Evolutionary conservation across 768 basidiomycete species (phyloP).

Genomic region (Termitomyces sp.): DNA sequence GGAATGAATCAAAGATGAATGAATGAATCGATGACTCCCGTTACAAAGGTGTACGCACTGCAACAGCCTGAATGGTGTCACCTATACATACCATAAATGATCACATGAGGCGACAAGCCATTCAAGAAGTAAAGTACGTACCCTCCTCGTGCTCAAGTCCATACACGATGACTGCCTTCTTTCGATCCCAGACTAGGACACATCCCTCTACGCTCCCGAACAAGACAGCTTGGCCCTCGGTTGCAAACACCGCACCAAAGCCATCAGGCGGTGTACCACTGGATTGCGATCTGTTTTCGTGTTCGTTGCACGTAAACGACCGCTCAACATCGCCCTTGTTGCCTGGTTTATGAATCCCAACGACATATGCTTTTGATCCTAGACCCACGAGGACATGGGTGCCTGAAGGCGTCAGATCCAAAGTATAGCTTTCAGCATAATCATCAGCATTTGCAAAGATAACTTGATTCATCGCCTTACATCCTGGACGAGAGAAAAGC

Average conservation of each 20-base stretch:
- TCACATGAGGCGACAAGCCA: slow-evolving; percentile 13
- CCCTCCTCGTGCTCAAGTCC: slow-evolving; percentile 62
- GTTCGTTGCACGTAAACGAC: slow-evolving; percentile 45
- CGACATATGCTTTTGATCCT: slow-evolving; percentile 48
- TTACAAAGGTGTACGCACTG: slow-evolving; percentile 28
- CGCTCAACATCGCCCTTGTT: slow-evolving; percentile 52
- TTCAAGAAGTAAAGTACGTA: slow-evolving; percentile 24
- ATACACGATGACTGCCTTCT: slow-evolving; percentile 49
- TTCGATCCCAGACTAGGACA: slow-evolving; percentile 61
- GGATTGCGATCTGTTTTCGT: slow-evolving; percentile 20
- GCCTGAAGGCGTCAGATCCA: slow-evolving; percentile 49
- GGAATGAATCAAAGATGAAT: background rate
- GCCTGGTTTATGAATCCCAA: slow-evolving; percentile 47
- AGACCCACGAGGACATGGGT: slow-evolving; percentile 52
- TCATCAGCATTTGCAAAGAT: background rate
- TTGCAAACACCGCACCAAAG: slow-evolving; percentile 54
- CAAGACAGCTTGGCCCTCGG: slow-evolving; percentile 49
- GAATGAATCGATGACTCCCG: background rate
- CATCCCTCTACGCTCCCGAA: slow-evolving; percentile 55
- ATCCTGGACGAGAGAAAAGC: slow-evolving; percentile 57
- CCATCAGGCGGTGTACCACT: slow-evolving; percentile 18
- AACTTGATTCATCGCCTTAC: slow-evolving; percentile 36
- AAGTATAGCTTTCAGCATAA: slow-evolving; percentile 37
- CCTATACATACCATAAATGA: slow-evolving; percentile 25
- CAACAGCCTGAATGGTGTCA: slow-evolving; percentile 39